Evolutionary conservation across 73 alveolate genomes (phyloP).

Genomic region (Uronychia binucleata): DNA sequence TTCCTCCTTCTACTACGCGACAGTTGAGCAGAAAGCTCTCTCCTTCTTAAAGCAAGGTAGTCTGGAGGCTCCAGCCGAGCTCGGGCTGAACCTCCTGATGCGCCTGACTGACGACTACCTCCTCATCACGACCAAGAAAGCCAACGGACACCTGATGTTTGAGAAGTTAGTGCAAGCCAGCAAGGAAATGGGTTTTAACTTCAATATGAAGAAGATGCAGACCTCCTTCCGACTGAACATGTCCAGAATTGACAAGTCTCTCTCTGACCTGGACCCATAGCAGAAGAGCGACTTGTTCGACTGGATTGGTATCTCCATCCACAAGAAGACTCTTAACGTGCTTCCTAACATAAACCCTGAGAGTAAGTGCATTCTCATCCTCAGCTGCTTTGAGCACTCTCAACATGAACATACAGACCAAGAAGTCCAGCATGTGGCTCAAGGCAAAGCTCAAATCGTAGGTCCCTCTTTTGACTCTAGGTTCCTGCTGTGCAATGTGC

Average conservation of each 20-base stretch:
- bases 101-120: slow-evolving; percentile 71
- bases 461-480: neutral
- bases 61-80: slow-evolving; percentile 16
- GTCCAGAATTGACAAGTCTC: slow-evolving; percentile 31
- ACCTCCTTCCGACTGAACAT: slow-evolving; percentile 57
- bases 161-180: slow-evolving; percentile 51
- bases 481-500: slow-evolving; percentile 61
- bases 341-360: slow-evolving; percentile 36
- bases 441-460: slow-evolving; percentile 54
- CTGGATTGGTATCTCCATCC: slow-evolving; percentile 73
- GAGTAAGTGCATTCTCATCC: neutral
- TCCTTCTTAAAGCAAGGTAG: slow-evolving; percentile 42
- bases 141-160: slow-evolving; percentile 49
- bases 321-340: slow-evolving; percentile 42
- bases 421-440: slow-evolving; percentile 56
- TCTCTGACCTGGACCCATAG: slow-evolving; percentile 7
- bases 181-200: slow-evolving; percentile 42
- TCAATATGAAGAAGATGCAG: slow-evolving; percentile 66
- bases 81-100: slow-evolving; percentile 55
- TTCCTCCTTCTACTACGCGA: slow-evolving; percentile 67
- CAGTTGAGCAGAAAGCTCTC: slow-evolving; percentile 48
- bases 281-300: slow-evolving; percentile 32
- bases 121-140: slow-evolving; percentile 63
- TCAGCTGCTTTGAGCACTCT: slow-evolving; percentile 61
- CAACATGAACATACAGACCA: slow-evolving; percentile 58